These are phyloP conservation scores for Aspergillus sp. DNA, from an alignment of 2,329 filamentous ascomycete species.

Conservation along the genomic window DNA sequence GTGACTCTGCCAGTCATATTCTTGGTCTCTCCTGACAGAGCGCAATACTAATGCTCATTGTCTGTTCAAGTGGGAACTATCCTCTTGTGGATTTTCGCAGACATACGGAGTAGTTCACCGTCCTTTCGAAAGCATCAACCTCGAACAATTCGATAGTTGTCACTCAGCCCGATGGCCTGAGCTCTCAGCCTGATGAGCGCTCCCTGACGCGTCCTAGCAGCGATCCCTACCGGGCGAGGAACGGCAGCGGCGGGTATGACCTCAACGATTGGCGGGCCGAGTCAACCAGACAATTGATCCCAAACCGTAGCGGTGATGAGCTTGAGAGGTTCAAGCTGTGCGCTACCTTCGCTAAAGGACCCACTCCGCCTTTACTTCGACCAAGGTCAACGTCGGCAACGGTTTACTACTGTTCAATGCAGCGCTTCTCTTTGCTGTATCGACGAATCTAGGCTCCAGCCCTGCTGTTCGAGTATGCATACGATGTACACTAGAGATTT, in stretches of 20 bases:
- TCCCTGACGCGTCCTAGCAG: conserved; percentile 23
- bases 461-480: background rate
- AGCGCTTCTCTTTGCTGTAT: background rate
- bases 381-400: background rate
- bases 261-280: conserved; percentile 15
- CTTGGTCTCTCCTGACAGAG: background rate
- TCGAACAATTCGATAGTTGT: background rate
- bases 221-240: conserved; percentile 22
- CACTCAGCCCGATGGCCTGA: background rate
- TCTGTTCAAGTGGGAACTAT: background rate
- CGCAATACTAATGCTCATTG: background rate
- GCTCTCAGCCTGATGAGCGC: background rate
- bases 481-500: background rate
- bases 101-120: background rate
- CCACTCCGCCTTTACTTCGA: background rate
- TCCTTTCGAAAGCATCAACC: background rate
- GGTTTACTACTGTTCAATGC: background rate
- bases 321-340: conserved; percentile 6
- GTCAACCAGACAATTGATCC: background rate
- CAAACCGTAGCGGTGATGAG: conserved; percentile 1
- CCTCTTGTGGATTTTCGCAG: background rate
- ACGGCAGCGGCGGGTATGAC: conserved; percentile 18
- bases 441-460: background rate
- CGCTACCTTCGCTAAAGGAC: conserved; percentile 1
- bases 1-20: background rate